Base-by-base conservation (phyloP, 148 eudicot species). In the Rhododendron ferrugineum region DNA sequence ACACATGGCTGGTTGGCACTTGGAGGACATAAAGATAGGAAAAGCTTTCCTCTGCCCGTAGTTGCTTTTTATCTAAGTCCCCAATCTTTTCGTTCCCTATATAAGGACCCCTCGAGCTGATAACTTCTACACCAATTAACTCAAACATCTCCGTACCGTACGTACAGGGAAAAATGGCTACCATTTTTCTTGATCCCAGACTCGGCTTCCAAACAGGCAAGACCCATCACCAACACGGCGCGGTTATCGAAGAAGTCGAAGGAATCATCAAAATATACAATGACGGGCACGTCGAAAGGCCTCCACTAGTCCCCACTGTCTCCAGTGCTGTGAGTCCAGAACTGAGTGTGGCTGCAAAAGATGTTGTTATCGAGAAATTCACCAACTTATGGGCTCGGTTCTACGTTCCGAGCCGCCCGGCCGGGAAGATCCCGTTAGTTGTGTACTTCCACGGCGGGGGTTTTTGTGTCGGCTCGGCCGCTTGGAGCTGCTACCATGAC, bases 371-470 rank as follows among this genome's bases (percentile, higher is more conserved):
- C 5, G 93, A 94, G 83, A 84, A 84, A 86, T 77, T 68, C n/a
- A 89, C 92, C 44, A 87, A 91, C 68, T 40, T 94, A 83, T 92
- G 98, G 98, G 95, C 94, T 49, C 95, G 98, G 40, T 47, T 90
- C 2, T 94, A 94, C 82, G 88, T 92, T 30, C 75, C 75, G 4
- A 70, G 20, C 20, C 40, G 54, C 93, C 98, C 30, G 87, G 73
- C 42, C 76, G 82, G 44, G 8, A 87, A 9, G 50, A 82, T 91
- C 0, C 95, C 95, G 3, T 18, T 93, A 28, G 42, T 91, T 11
- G 86, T 93, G 5, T 91, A 93, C 82, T 93, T 91, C 82, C 95
- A 91, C 68, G 95, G 95, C 3, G 95, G 95, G 6, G 93, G 95
- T 2, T 93, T 93, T 73, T 93, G 92, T 50, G 91, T 91, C 14